A percentile compares a stretch with the other conserved stretches of the same genome.
Evolutionary conservation across 2,329 filamentous ascomycete genomes (phyloP).

Genomic region (Pseudomassariella vexata): DNA sequence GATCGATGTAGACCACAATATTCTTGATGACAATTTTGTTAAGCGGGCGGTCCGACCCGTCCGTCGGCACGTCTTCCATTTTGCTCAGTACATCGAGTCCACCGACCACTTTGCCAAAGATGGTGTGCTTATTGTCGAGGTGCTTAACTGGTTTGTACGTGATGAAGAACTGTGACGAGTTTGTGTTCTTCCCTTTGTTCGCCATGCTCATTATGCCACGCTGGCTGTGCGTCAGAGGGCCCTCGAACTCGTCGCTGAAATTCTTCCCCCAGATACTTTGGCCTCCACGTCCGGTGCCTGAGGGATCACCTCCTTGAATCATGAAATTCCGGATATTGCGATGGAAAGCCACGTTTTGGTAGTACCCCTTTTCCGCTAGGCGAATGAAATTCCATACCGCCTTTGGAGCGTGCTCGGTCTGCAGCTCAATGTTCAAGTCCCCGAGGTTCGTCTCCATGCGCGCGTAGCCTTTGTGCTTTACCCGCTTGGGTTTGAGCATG

Average conservation of each 20-base stretch:
- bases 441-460: conserved; percentile 83
- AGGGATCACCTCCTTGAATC: conserved; percentile 95
- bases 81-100: conserved; percentile 65
- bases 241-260: conserved; percentile 90
- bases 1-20: conserved; percentile 83
- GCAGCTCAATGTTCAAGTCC: conserved; percentile 80
- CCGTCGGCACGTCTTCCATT: conserved; percentile 73
- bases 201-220: conserved; percentile 88
- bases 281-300: conserved; percentile 87
- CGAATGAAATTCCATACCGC: conserved; percentile 97
- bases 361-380: conserved; percentile 84
- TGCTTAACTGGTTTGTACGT: conserved; percentile 81
- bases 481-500: conserved; percentile 83
- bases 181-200: conserved; percentile 98
- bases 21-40: conserved; percentile 77
- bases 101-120: conserved; percentile 82
- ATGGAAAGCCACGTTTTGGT: conserved; percentile 78
- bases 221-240: conserved; percentile 74
- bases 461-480: conserved; percentile 88
- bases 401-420: conserved; percentile 84
- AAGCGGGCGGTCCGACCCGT: conserved; percentile 68
- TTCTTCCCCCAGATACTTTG: conserved; percentile 89
- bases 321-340: conserved; percentile 95
- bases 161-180: conserved; percentile 92
- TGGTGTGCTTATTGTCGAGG: conserved; percentile 93